Evolutionary conservation across 129 eudicot species (phyloP).

Genomic region (Apium graveolens): DNA sequence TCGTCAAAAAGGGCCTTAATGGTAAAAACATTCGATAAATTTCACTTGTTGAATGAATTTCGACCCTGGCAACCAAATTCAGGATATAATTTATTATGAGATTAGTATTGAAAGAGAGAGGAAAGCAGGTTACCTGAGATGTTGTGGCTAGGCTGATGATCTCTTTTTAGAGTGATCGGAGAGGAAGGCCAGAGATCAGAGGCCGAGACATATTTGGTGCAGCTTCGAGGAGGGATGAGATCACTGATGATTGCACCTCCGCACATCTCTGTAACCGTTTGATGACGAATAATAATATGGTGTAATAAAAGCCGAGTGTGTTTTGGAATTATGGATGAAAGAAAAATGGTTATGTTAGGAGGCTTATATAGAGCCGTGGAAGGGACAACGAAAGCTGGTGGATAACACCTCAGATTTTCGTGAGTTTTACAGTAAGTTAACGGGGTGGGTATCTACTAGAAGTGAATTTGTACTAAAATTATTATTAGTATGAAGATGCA

Average conservation of each 20-base stretch:
- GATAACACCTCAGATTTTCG: not conserved
- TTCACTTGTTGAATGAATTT: too few species aligned
- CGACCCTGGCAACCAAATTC: not conserved
- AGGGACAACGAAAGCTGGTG: not conserved
- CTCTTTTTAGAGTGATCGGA: slow-evolving; percentile 27
- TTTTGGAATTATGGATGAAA: not conserved
- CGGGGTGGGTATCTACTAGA: too few species aligned
- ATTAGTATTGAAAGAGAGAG: not conserved
- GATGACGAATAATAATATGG: not conserved
- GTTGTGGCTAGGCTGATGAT: slow-evolving; percentile 8
- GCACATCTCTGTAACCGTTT: slow-evolving; percentile 62
- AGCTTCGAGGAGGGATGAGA: slow-evolving; percentile 41
- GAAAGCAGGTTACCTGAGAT: not conserved
- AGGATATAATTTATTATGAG: not conserved
- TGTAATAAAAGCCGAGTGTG: not conserved
- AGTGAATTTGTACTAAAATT: not conserved
- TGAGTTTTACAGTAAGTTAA: too few species aligned
- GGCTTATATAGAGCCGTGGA: not conserved
- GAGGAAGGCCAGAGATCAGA: slow-evolving; percentile 47
- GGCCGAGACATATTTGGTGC: slow-evolving; percentile 30
- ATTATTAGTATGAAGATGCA: too few species aligned
- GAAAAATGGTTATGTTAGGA: not conserved
- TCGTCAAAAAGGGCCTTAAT: not conserved
- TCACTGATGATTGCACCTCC: slow-evolving; percentile 75
- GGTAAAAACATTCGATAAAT: not conserved